These are phyloP conservation scores for Hirschioporus abietinus DNA, from an alignment of 768 basidiomycete genomes.

Conservation along the genomic window DNA sequence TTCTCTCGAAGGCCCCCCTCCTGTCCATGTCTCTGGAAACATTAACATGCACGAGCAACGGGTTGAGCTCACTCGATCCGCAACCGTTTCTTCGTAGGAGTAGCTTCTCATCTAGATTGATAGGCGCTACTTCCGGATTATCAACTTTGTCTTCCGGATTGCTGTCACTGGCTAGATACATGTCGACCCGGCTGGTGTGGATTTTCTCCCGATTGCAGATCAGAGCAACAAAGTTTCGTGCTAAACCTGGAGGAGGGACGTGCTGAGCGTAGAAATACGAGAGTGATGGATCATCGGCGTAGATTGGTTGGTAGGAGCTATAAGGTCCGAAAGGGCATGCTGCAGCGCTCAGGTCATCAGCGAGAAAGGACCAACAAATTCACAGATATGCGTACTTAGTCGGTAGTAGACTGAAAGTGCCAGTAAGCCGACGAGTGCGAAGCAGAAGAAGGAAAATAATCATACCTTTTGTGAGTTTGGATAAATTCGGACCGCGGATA, in stretches of 20 bases:
- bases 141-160: no score
- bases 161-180: background rate
- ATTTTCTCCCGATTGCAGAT: background rate
- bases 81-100: no score
- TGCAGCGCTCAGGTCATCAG: background rate
- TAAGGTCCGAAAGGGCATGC: conserved; percentile 2
- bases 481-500: background rate
- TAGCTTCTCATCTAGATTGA: no score
- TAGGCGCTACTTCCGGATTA: no score
- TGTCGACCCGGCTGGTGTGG: background rate
- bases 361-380: background rate
- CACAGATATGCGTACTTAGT: background rate
- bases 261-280: background rate
- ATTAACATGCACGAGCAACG: no score
- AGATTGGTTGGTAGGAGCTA: background rate
- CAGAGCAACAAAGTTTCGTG: background rate
- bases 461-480: background rate
- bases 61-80: no score
- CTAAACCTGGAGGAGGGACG: conserved; percentile 1
- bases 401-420: background rate
- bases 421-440: background rate
- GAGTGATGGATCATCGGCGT: conserved; percentile 2
- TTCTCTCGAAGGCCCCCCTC: no score
- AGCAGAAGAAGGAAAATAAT: background rate
- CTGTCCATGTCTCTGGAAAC: no score